These are phyloP conservation scores for Calonectria pseudoturangicola DNA, from an alignment of 2,329 filamentous ascomycete genomes.

Conservation along the genomic window DNA sequence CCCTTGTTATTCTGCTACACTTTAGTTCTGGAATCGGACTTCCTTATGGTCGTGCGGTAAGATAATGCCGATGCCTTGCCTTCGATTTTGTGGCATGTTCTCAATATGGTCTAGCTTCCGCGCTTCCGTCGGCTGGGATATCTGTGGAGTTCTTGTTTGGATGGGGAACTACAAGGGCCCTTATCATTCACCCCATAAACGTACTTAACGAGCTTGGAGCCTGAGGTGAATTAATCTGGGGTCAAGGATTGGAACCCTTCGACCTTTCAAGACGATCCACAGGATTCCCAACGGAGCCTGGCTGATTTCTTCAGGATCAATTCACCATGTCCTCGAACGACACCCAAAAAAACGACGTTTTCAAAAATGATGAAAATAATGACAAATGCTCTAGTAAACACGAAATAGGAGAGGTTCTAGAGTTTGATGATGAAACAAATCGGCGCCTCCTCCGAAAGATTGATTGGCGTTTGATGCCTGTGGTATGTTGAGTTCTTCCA, in stretches of 20 bases:
- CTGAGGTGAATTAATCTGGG: not conserved
- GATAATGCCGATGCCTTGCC: not conserved
- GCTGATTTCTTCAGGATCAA: not conserved
- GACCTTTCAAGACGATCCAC: not conserved
- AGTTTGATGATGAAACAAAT: slow-evolving; percentile 39
- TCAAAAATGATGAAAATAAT: not conserved
- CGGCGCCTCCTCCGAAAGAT: slow-evolving; percentile 42
- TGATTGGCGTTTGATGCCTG: slow-evolving; percentile 50
- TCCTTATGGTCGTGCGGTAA: not conserved
- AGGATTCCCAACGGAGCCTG: not conserved
- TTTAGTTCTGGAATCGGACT: not conserved
- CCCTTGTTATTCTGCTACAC: not conserved
- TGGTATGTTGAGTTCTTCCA: slow-evolving; percentile 38
- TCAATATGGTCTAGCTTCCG: not conserved
- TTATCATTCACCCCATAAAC: not conserved
- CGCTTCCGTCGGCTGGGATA: not conserved
- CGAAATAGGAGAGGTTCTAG: slow-evolving; percentile 22
- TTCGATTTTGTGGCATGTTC: not conserved
- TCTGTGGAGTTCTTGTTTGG: not conserved
- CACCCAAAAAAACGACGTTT: not conserved
- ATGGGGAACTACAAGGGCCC: not conserved
- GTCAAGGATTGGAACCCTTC: not conserved
- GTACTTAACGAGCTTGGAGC: slow-evolving; percentile 3
- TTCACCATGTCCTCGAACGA: not conserved
- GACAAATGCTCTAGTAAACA: not conserved